These are phyloP conservation scores for Anisodus acutangulus DNA, from an alignment of 257 asterid genomes.

Conservation along the genomic window DNA sequence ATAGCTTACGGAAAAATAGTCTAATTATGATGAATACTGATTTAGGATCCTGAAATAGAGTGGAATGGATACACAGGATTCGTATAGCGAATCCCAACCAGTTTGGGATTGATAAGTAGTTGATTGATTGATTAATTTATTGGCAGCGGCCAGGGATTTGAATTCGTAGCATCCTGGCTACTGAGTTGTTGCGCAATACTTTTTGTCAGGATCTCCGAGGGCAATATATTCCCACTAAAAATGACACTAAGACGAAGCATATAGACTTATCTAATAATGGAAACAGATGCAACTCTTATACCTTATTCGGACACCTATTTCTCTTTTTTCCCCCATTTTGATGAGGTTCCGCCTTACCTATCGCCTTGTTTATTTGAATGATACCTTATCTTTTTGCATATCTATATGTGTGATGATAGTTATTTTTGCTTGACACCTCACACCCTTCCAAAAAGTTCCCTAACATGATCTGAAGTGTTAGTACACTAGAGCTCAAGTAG, in stretches of 20 bases:
- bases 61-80: neutral
- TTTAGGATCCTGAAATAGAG: slow-evolving; percentile 20
- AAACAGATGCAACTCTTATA: neutral
- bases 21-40: neutral
- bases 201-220: neutral
- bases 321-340: neutral
- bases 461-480: neutral
- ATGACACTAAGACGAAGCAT: neutral
- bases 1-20: neutral
- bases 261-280: slow-evolving; percentile 19
- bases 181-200: neutral
- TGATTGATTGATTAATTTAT: neutral
- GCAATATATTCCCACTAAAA: neutral
- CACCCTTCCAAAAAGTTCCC: neutral
- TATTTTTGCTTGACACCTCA: neutral
- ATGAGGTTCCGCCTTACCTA: neutral
- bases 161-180: neutral
- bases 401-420: neutral
- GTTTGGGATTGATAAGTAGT: neutral
- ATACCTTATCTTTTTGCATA: neutral
- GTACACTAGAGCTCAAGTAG: neutral
- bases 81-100: neutral
- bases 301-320: neutral
- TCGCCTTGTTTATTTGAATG: neutral
- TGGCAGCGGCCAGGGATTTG: neutral